Evolutionary conservation across 331 rosid species (phyloP).

Genomic region (Spiraea crenata): DNA sequence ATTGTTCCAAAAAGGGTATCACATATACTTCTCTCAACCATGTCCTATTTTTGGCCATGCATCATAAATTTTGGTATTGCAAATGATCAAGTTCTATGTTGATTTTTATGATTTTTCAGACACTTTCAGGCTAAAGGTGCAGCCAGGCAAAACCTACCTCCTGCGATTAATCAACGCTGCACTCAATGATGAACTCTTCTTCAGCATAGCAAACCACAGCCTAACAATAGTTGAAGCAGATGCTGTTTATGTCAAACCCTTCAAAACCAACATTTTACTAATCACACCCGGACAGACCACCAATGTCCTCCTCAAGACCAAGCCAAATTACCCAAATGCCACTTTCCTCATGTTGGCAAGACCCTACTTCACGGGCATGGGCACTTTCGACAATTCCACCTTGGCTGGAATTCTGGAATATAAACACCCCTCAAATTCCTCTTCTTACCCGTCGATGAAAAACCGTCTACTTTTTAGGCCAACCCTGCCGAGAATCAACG

Average conservation of each 20-base stretch:
- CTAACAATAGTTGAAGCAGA: conserved; percentile 43
- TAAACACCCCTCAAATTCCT: not conserved
- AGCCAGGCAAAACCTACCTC: conserved; percentile 43
- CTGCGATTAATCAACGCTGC: conserved; percentile 39
- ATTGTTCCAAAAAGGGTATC: conserved; percentile 36
- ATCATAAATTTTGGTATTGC: not conserved
- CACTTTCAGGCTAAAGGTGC: conserved; percentile 37
- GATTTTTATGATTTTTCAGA: conserved; percentile 15
- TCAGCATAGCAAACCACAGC: conserved; percentile 42
- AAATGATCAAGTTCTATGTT: not conserved
- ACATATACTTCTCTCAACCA: not conserved
- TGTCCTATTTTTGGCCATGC: not conserved
- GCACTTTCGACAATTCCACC: conserved; percentile 41
- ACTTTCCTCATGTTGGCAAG: conserved; percentile 39
- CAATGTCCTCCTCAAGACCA: conserved; percentile 40
- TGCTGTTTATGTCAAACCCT: conserved; percentile 41
- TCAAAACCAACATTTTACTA: conserved; percentile 28
- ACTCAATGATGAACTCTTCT: conserved; percentile 35
- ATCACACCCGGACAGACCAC: conserved; percentile 48
- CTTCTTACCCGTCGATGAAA: not conserved
- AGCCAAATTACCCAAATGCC: conserved; percentile 25
- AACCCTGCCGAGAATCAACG: conserved; percentile 29
- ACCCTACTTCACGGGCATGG: conserved; percentile 42
- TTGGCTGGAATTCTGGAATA: conserved; percentile 45
- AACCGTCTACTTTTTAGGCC: conserved; percentile 22